A percentile compares a stretch with the other conserved stretches of the same genome.
Conservation (phyloP, 2,329 filamentous ascomycete genomes). For the Neonectria punicea region DNA sequence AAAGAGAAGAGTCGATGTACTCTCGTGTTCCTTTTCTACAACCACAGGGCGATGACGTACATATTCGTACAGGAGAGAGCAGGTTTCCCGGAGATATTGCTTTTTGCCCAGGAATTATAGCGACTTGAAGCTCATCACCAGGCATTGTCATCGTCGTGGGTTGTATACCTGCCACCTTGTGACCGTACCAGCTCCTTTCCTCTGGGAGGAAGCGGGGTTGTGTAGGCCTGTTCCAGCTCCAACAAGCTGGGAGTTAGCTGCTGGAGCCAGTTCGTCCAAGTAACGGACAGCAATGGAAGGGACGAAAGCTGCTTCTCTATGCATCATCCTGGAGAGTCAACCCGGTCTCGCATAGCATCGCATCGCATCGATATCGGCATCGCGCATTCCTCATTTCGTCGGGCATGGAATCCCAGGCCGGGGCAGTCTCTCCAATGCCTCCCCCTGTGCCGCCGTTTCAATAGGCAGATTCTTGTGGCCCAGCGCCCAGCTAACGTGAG, state of each 20-base stretch:
- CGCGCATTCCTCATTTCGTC: background rate
- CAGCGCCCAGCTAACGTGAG: slow-evolving; percentile 17
- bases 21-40: background rate
- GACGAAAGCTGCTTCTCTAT: background rate
- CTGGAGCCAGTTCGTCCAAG: background rate
- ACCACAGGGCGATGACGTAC: slow-evolving; percentile 14
- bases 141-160: background rate
- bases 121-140: background rate
- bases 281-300: background rate
- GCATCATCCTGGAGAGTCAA: background rate
- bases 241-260: background rate
- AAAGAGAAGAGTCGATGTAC: background rate
- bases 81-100: background rate
- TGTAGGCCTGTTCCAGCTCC: background rate
- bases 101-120: slow-evolving; percentile 1
- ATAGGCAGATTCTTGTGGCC: slow-evolving; percentile 2
- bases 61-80: background rate
- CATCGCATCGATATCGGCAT: background rate
- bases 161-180: background rate
- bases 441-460: slow-evolving; percentile 9
- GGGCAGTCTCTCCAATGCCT: background rate
- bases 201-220: slow-evolving; percentile 6
- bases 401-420: background rate
- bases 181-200: slow-evolving; percentile 1
- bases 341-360: background rate